Base-by-base conservation (phyloP, 192 early-diverging fungal genomes). In the Neocallimastix lanati region DNA sequence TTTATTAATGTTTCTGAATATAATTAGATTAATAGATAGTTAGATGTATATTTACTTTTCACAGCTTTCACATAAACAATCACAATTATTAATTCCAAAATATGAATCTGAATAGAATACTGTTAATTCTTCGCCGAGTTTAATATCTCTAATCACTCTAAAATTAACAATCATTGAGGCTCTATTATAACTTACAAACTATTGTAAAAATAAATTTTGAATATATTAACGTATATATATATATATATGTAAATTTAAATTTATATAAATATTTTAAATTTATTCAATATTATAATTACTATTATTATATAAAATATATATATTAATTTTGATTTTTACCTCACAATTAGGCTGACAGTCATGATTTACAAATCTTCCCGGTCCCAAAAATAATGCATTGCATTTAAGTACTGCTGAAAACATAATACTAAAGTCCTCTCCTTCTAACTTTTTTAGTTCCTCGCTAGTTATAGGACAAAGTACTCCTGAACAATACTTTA, bases 41-140 rank as follows among this genome's bases (percentile, higher is more conserved):
- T n/a, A n/a, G n/a, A n/a, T n/a, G n/a, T n/a, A n/a, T 33, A 67
- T n/a, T n/a, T 86, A 90, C 84, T 84, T 85, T 83, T 93, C 93
- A 78, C 93, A 94, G 1, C 91, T 92, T 11, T 84, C 90, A 80
- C 93, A 94, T 76, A 93, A 84, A 76, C 93, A 94, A 77, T 91
- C 91, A 40, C 83, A 80, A 82, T 94, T 94, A 40, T 83, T 81
- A 4, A 85, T 83, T 35, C 90, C 92, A 85, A 94, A 94, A 77
- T 94, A 94, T 78, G 88, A 81, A 33, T 80, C 81, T 28, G 90
- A 89, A 80, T 94, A 94, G 79, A 86, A 86, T 21, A 88, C 88
- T 15, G 91, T 92, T 36, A 94, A 85, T 77, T 94, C 93, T 77
- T 92, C 87, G n/a, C 93, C 93, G 21, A 87, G 84, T 21, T 87